Percentiles rank a stretch among this genome's conserved stretches.
Conservation (phyloP, 257 asterid species). For the Thymus mandschuricus region DNA sequence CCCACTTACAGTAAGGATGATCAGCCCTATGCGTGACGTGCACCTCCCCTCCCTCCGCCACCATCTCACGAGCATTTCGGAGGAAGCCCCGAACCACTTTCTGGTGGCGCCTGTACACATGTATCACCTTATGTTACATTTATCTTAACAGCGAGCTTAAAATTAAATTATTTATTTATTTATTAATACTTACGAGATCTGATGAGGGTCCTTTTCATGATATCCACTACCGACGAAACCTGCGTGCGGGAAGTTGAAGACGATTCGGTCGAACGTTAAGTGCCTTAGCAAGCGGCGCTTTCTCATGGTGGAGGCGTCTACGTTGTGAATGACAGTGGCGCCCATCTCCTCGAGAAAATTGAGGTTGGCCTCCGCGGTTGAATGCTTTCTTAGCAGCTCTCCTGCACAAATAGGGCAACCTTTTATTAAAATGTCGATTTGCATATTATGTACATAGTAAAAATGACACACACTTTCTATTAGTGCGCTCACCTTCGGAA, state of each 20-base stretch:
- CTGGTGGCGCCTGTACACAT: slow-evolving; percentile 29
- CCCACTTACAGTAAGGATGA: slow-evolving; percentile 35
- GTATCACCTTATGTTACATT: too few species aligned
- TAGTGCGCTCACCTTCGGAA: too few species aligned
- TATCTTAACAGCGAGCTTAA: too few species aligned
- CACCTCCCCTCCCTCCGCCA: slow-evolving; percentile 34
- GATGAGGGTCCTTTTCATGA: background rate
- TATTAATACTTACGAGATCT: background rate
- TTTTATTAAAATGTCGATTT: too few species aligned
- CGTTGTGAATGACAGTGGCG: slow-evolving; percentile 36
- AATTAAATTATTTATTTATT: too few species aligned
- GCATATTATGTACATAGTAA: too few species aligned
- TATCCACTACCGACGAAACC: slow-evolving; percentile 7
- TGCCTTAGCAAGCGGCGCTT: background rate
- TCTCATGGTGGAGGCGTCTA: slow-evolving; percentile 36
- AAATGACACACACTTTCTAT: too few species aligned
- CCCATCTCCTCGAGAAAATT: slow-evolving; percentile 26
- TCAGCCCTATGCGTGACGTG: slow-evolving; percentile 43
- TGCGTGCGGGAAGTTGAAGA: slow-evolving; percentile 49
- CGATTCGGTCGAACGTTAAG: slow-evolving; percentile 39
- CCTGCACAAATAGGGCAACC: too few species aligned
- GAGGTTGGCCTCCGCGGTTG: too few species aligned
- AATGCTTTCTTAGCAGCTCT: background rate
- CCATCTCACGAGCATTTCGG: slow-evolving; percentile 27
- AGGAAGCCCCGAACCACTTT: slow-evolving; percentile 37